These are phyloP conservation scores for Trichophyton simii DNA, from an alignment of 2,329 filamentous ascomycete species.

Conservation along the genomic window DNA sequence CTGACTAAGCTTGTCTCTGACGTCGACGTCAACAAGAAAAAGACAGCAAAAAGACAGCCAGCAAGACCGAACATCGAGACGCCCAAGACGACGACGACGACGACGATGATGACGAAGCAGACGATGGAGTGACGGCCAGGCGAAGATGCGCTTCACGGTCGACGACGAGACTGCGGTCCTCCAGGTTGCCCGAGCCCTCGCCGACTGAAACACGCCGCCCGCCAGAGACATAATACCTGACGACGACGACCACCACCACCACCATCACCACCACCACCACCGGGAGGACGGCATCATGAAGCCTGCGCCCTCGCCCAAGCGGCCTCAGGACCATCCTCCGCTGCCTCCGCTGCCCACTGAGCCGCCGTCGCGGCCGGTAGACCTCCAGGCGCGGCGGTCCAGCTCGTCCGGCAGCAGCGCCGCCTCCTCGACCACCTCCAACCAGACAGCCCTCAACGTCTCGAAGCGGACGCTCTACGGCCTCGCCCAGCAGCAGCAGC, in stretches of 20 bases:
- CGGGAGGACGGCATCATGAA: conserved; percentile 3
- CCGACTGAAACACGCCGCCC: neutral
- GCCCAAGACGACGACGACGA: neutral
- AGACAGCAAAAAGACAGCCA: neutral
- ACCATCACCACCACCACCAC: no score
- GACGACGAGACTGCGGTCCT: neutral
- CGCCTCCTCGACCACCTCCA: conserved; percentile 33
- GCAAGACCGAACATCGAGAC: neutral
- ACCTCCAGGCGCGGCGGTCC: conserved; percentile 22
- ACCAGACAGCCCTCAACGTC: conserved; percentile 32
- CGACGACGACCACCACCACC: no score
- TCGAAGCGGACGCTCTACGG: conserved; percentile 28
- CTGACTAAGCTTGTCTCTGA: no score
- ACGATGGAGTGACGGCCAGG: neutral
- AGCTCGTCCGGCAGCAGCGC: conserved; percentile 36
- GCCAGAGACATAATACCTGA: neutral
- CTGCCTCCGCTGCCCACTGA: conserved; percentile 13
- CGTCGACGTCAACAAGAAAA: no score
- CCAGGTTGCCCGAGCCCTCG: neutral
- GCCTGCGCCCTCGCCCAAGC: conserved; percentile 7
- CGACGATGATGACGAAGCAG: neutral
- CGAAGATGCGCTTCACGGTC: neutral
- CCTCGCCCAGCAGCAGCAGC: conserved; percentile 19
- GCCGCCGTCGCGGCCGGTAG: conserved; percentile 13
- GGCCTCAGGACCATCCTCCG: conserved; percentile 15